A percentile compares a stretch with the other conserved stretches of the same genome.
Conservation (phyloP, 805 yeast genomes). For the Metschnikowia dekortorum region DNA sequence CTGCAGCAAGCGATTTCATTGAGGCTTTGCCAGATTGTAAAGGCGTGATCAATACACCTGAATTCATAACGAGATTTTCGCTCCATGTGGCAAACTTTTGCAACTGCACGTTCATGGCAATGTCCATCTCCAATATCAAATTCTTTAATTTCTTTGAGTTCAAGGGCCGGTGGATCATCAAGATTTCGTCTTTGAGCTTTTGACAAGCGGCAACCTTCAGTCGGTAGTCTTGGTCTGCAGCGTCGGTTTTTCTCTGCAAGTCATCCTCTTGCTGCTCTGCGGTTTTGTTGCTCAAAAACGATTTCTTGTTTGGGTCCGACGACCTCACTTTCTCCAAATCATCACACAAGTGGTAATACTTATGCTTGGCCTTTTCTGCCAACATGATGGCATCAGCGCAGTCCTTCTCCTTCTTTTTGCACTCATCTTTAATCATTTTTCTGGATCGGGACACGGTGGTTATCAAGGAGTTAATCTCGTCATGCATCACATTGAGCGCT, state of each 20-base stretch:
- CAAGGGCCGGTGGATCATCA: constrained; percentile 72
- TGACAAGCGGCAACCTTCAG: constrained; percentile 70
- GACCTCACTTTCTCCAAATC: constrained; percentile 80
- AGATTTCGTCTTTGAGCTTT: constrained; percentile 66
- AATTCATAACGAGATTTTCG: constrained; percentile 77
- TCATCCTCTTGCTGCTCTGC: constrained; percentile 91
- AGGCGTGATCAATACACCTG: constrained; percentile 81
- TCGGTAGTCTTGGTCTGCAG: constrained; percentile 84
- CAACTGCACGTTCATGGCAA: constrained; percentile 82
- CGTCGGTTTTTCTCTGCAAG: constrained; percentile 68
- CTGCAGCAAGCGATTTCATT: constrained; percentile 70
- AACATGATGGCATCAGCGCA: constrained; percentile 74
- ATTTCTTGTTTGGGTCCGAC: constrained; percentile 80
- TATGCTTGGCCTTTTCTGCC: constrained; percentile 82
- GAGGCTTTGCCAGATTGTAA: constrained; percentile 53
- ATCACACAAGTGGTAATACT: constrained; percentile 72
- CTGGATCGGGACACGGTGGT: constrained; percentile 67
- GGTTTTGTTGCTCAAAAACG: constrained; percentile 73
- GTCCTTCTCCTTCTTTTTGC: constrained; percentile 76
- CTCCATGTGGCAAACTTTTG: constrained; percentile 85
- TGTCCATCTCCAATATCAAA: constrained; percentile 79
- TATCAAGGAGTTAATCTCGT: constrained; percentile 71
- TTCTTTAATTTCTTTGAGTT: constrained; percentile 67
- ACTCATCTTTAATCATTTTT: constrained; percentile 76
- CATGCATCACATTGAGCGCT: constrained; percentile 79